Evolutionary conservation across 345 rosid genomes (phyloP), one percentile per base, ranked within the genome.

Genomic region (Populus ilicifolia): DNA sequence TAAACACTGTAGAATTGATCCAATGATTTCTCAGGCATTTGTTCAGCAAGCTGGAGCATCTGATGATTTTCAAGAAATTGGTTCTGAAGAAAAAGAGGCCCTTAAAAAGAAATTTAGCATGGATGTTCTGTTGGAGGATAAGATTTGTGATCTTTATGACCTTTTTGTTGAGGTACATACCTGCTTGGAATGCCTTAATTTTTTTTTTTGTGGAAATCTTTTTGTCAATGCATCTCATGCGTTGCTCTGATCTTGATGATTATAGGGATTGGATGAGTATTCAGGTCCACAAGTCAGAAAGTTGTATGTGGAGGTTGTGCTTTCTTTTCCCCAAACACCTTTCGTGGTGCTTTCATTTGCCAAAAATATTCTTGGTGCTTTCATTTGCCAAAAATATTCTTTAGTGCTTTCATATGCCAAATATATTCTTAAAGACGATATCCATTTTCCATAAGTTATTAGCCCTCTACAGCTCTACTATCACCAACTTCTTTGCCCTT

Each of bases 131-230:
- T 65, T 93, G 87, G 99, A 95, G 86, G 97, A 91, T 76, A 95
- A 87, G 85, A 82, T 95, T 79, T 95, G 98, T 86, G 99, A 92
- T 80, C 96, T 93, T 74, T 95, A 95, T 84, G 99, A 93, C 81
- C 92, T 89, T 79, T 95, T 83, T 84, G 88, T 92, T 84, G 94
- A 95, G 83, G 99, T 94, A 88, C 79, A 75, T 71, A 38, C 48
- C 20, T 74, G 38, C 82, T 75, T 41, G 63, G 69, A 33, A 48
- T 70, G 48, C 67, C 41, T 75, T 41, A 25, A 17, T 79, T 66
- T 63, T 23, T 56, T 1, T 56, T 50, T 69, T 12, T 36, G 71
- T 16, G 66, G 23, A 48, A 72, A 73, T 35, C 39, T 72, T 70
- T 69, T 76, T 76, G 39, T 29, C 23, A 43, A 46, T 16, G 12